A percentile compares a stretch with the other conserved stretches of the same genome.
Evolutionary conservation across 2,329 filamentous ascomycete species (phyloP).

Genomic region (Hawksworthiomyces lignivorus): DNA sequence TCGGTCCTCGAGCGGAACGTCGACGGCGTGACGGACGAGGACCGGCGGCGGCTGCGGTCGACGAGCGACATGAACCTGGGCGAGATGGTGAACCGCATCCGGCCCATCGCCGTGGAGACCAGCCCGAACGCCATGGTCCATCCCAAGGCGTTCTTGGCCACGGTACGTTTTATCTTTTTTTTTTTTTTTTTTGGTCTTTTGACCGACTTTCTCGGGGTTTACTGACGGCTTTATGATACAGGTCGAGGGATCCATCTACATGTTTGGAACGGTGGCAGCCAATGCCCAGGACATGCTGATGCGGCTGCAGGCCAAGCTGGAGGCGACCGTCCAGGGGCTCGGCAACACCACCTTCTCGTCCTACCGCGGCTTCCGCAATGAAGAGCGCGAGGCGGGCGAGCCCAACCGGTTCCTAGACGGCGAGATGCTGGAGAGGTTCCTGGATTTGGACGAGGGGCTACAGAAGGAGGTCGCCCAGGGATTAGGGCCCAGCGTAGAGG

Average conservation of each 20-base stretch:
- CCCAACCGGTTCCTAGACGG: conserved; percentile 88
- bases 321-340: conserved; percentile 55
- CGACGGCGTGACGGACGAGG: conserved; percentile 65
- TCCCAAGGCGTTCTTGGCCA: conserved; percentile 81
- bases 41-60: conserved; percentile 61
- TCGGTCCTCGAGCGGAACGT: conserved; percentile 68
- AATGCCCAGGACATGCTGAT: conserved; percentile 72
- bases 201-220: no score
- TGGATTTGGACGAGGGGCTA: conserved; percentile 57
- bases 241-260: conserved; percentile 86
- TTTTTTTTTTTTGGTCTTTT: neutral
- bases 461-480: conserved; percentile 48
- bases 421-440: conserved; percentile 78
- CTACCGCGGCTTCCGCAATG: conserved; percentile 76
- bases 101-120: conserved; percentile 60
- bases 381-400: conserved; percentile 61
- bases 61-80: conserved; percentile 79
- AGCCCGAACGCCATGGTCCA: conserved; percentile 59
- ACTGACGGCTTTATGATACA: conserved; percentile 25
- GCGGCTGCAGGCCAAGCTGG: conserved; percentile 67
- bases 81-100: conserved; percentile 88
- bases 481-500: conserved; percentile 52
- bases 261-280: conserved; percentile 73
- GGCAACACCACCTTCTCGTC: conserved; percentile 69
- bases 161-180: conserved; percentile 42